phyloP scores from a whole-genome alignment of 805 yeast species.

The Cyberlindnera samutprakarnensis region DNA sequence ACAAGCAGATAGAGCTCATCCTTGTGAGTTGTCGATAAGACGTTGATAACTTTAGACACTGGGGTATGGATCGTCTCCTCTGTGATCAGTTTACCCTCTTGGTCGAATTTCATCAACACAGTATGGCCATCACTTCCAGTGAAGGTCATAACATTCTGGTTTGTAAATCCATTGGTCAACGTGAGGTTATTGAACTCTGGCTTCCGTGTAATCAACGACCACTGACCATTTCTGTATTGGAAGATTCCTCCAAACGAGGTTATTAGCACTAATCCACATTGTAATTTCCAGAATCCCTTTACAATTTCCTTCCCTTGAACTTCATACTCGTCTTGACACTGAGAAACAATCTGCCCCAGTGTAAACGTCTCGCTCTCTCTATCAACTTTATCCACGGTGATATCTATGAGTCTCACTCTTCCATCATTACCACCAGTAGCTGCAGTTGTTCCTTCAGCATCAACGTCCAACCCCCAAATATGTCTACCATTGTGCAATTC shows the following conservation, averaged over 20 bases:
- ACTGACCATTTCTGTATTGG: slow-evolving; percentile 13
- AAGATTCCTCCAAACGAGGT: slow-evolving; percentile 56
- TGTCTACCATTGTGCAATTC: slow-evolving; percentile 82
- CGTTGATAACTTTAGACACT: slow-evolving; percentile 43
- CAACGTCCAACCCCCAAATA: slow-evolving; percentile 72
- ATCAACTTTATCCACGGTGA: slow-evolving; percentile 27
- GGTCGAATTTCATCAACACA: slow-evolving; percentile 34
- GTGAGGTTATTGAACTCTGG: slow-evolving; percentile 31
- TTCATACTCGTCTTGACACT: too few species aligned
- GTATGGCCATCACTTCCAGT: slow-evolving; percentile 36
- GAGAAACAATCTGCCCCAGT: slow-evolving; percentile 28
- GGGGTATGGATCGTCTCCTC: slow-evolving; percentile 19
- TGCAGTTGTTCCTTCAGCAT: slow-evolving; percentile 37
- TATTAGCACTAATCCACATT: slow-evolving; percentile 38
- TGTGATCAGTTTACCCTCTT: slow-evolving; percentile 24
- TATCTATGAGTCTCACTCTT: slow-evolving; percentile 56
- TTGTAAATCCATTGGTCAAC: slow-evolving; percentile 33
- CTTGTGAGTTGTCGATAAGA: slow-evolving; percentile 27
- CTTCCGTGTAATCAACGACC: slow-evolving; percentile 23
- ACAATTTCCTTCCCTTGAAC: slow-evolving; percentile 45
- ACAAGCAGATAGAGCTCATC: slow-evolving; percentile 32
- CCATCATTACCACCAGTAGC: slow-evolving; percentile 97
- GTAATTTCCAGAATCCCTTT: slow-evolving; percentile 49
- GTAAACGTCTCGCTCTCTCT: slow-evolving; percentile 23
- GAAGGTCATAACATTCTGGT: slow-evolving; percentile 27